Base-by-base conservation (phyloP, 805 yeast species). In the Candida gorgasii region DNA sequence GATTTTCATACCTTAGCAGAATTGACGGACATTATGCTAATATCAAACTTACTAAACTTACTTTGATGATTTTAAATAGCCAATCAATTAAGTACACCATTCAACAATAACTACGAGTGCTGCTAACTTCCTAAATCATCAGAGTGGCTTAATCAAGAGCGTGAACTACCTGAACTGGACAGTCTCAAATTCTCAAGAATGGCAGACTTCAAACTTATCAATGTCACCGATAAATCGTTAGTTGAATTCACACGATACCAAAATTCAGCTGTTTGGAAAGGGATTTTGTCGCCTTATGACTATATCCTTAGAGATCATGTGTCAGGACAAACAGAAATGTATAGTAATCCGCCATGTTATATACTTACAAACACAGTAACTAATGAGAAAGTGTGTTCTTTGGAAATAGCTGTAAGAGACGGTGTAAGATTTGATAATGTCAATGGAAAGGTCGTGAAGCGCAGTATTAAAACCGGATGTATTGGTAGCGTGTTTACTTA, bases 401-500 rank as follows among this genome's bases (percentile, higher is more conserved):
- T 64, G 15, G 76, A 70, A 47, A 37, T 69, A 14, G 42, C 64
- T 17, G 51, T 69, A 16, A 50, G 76, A 36, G 51, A 55, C 22
- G 44, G 67, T 3, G 56, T 60, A 57, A 53, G 56, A 29, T 61
- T 61, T 38, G 48, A 43, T 11, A 47, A 36, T 12, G 24, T 24
- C 4, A 40, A 39, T 24, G 45, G 40, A 14, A 27, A 38, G 36
- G 48, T 46, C 23, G 33, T 22, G 13, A 17, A 17, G 16, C 22
- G 17, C 3, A 23, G 20, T 7, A 32, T 48, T 14, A 43, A 40
- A 17, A 47, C 65, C 39, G 76, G 72, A 1, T 65, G 72, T 40
- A 57, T 71, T 28, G 75, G 75, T 12, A 72, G 69, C 2, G 76
- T 71, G 2, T 70, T 50, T 53, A 67, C 73, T 3, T 62, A 60